phyloP scores from a whole-genome alignment of 768 basidiomycete species.

The Gymnopilus dilepis region DNA sequence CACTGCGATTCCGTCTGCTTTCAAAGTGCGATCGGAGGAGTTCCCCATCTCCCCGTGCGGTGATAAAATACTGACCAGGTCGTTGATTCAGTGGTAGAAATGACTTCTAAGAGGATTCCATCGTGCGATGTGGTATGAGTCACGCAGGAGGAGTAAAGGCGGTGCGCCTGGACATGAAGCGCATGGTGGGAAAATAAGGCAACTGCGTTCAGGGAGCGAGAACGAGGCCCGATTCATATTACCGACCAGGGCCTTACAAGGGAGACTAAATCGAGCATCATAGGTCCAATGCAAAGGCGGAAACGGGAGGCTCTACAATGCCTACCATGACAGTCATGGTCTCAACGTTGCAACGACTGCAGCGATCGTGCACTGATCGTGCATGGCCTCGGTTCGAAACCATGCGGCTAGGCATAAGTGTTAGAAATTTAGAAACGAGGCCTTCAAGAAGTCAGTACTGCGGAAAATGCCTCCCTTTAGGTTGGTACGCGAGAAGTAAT shows the following conservation, averaged over 20 bases:
- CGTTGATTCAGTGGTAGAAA: neutral
- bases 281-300: neutral
- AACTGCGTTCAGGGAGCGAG: neutral
- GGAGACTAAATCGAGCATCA: neutral
- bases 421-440: neutral
- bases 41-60: neutral
- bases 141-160: neutral
- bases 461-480: neutral
- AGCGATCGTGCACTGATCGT: neutral
- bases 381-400: neutral
- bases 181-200: conserved; percentile 3
- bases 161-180: neutral
- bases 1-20: neutral
- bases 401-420: neutral
- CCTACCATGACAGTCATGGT: neutral
- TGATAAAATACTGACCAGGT: neutral
- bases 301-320: neutral
- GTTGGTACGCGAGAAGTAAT: neutral
- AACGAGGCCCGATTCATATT: conserved; percentile 9
- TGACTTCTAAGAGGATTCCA: neutral
- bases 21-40: conserved; percentile 3
- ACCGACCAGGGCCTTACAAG: neutral
- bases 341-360: neutral
- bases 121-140: neutral
- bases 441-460: neutral